Evolutionary conservation across 495 filamentous ascomycete genomes (phyloP), one percentile per base, ranked within the genome.

Genomic region (Wilcoxina mikolae): DNA sequence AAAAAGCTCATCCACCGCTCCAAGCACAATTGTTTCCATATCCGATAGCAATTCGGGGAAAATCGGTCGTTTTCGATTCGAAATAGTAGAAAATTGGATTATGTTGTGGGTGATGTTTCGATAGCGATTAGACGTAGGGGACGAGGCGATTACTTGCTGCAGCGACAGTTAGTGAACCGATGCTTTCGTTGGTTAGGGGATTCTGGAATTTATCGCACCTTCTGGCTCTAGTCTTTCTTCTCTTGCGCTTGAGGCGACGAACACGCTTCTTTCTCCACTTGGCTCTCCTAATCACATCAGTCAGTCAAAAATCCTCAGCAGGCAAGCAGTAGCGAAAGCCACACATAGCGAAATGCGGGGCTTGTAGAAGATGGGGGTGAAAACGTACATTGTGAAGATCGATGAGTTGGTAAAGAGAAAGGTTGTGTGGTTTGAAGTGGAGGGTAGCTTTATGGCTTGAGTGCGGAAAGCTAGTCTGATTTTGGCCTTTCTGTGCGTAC

Each of bases 241-340:
- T 64, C 61, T 65, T 65, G 55, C 62, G 62, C 62, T 65, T 65
- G 57, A 65, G 61, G 48, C 62, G 55, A 43, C 62, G 60, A 56
- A 65, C 62, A 46, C 62, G 59, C 62, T 65, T 65, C 62, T 65
- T 65, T 62, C 62, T 65, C 62, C 62, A 65, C 58, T 65, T 65
- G 35, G 62, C 62, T 65, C 57, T 65, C 61, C 60, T 57, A 20
- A 43, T 10, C 7, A 43, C 39, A 43, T 10, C n/a, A 43, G 17
- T 43, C 39, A 43, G 39, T 20, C 10, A 43, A 43, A 7, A 7
- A 15, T 35, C 15, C 31, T 7, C 15, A 7, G 31, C 31, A 15
- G 31, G 31, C n/a, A 35, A 35, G 31, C 31, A 43, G 39, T 20
- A 10, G n/a, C n/a, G n/a, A n/a, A n/a, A n/a, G n/a, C n/a, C n/a